Percentiles rank a stretch among this genome's conserved stretches.
Evolutionary conservation across 2,329 filamentous ascomycete species (phyloP).

Genomic region (Beauveria australis): DNA sequence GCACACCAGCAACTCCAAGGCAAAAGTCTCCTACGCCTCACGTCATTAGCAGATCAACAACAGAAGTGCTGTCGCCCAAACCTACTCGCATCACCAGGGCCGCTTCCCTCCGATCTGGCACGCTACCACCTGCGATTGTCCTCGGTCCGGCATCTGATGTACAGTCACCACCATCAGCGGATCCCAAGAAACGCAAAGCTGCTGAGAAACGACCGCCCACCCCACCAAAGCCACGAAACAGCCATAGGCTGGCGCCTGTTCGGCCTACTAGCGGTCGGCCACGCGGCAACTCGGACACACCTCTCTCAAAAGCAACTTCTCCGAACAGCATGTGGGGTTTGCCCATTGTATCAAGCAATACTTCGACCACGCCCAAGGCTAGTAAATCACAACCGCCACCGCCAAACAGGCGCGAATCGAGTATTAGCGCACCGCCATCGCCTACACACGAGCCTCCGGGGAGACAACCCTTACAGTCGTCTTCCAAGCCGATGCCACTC

Average conservation of each 20-base stretch:
- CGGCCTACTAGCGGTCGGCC: slow-evolving; percentile 4
- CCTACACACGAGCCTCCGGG: slow-evolving; percentile 26
- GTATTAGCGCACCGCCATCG: slow-evolving; percentile 26
- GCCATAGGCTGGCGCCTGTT: slow-evolving; percentile 14
- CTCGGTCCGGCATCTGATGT: slow-evolving; percentile 16
- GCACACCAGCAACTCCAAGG: background rate
- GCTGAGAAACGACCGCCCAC: slow-evolving; percentile 22
- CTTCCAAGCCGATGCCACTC: slow-evolving; percentile 39
- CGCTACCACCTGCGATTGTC: slow-evolving; percentile 20
- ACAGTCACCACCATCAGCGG: slow-evolving; percentile 19
- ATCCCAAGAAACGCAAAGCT: slow-evolving; percentile 21
- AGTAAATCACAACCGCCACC: slow-evolving; percentile 13
- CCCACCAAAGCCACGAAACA: slow-evolving; percentile 27
- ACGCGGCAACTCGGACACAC: slow-evolving; percentile 13
- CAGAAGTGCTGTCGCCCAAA: slow-evolving; percentile 24
- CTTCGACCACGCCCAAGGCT: slow-evolving; percentile 6
- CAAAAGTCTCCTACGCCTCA: slow-evolving; percentile 15
- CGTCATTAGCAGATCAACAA: slow-evolving; percentile 12
- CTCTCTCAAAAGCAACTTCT: slow-evolving; percentile 6
- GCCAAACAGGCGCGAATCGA: slow-evolving; percentile 13
- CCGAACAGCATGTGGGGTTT: slow-evolving; percentile 8
- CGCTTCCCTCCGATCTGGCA: slow-evolving; percentile 22
- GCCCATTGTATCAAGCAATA: slow-evolving; percentile 11
- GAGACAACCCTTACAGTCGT: slow-evolving; percentile 19
- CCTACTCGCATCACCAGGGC: slow-evolving; percentile 24